Base-by-base conservation (phyloP, 2,329 filamentous ascomycete genomes). In the Chaetomium strumarium region DNA sequence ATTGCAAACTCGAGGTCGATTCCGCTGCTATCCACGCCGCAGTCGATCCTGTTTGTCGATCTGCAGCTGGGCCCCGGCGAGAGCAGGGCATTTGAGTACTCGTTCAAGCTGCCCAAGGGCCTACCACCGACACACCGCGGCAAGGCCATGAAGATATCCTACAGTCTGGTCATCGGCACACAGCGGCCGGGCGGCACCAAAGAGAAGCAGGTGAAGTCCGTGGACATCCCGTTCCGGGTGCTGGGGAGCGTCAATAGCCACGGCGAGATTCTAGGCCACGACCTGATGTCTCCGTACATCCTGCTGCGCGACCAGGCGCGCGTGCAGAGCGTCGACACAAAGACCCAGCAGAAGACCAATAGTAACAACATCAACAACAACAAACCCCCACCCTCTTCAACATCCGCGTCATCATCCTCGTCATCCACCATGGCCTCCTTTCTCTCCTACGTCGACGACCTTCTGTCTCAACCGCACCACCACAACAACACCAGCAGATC, bases 21-120 rank as follows among this genome's bases (percentile, higher is more conserved):
- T 40, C 93, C 93, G 0, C 74, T 99, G 43, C 77, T 99, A n/a
- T 93, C 89, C 14, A 97, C 92, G 5, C 91, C 92, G 1, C 93
- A 97, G 70, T 96, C 90, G 2, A 89, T 99, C 56, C 73, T 99
- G 12, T 99, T 99, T 67, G 93, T 99, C 49, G 91, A 99, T 68
- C 74, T 99, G 51, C 84, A 86, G 62, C 78, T 99, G 19, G 85
- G 80, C 7, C 91, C 93, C 0, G 93, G 92, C 1, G 90, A 99
- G 70, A 95, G 90, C 68, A 85, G 82, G 61, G 86, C 84, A 44
- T 99, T 87, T 64, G 88, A 87, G 46, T 99, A 96, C 67, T 80
- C 83, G 1, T 96, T 96, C 67, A 85, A 80, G 41, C 72, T 99
- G 49, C 93, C 93, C 0, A 85, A 84, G 63, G 92, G 92, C 0